Conservation (phyloP, 805 yeast species). For the Spathaspora arborariae region DNA sequence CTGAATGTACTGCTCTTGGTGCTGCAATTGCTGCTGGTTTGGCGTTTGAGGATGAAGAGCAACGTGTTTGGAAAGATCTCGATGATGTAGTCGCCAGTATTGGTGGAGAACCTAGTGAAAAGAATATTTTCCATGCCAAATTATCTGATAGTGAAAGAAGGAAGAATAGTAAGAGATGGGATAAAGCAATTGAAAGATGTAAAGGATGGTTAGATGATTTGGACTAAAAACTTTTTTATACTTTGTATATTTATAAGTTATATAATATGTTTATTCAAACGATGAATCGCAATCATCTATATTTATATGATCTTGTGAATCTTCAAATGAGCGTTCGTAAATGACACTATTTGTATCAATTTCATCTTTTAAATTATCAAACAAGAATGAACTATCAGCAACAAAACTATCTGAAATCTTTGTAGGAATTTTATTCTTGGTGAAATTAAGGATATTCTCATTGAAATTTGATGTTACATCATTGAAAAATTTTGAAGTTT, state of each 20-base stretch:
- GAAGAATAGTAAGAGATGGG: slow-evolving; percentile 73
- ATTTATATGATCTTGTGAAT: slow-evolving; percentile 10
- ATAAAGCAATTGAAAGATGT: slow-evolving; percentile 76
- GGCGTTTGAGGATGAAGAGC: slow-evolving; percentile 42
- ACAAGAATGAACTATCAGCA: slow-evolving; percentile 23
- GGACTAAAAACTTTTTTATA: slow-evolving; percentile 6
- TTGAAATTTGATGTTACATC: slow-evolving; percentile 12
- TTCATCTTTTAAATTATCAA: slow-evolving; percentile 19
- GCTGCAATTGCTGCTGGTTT: slow-evolving; percentile 96
- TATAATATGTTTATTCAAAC: slow-evolving; percentile 1
- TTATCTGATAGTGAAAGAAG: slow-evolving; percentile 58
- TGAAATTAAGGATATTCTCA: slow-evolving; percentile 2
- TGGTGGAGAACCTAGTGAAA: slow-evolving; percentile 23
- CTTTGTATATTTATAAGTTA: neutral
- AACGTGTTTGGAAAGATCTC: slow-evolving; percentile 70
- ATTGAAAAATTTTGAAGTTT: slow-evolving; percentile 22
- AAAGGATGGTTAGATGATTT: slow-evolving; percentile 69
- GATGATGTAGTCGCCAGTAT: slow-evolving; percentile 57
- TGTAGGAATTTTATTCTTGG: neutral
- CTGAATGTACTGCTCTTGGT: slow-evolving; percentile 93
- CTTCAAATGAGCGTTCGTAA: slow-evolving; percentile 8
- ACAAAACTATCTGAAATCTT: slow-evolving; percentile 8
- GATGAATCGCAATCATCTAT: slow-evolving; percentile 25
- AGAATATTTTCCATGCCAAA: slow-evolving; percentile 32
- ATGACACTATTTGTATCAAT: slow-evolving; percentile 10